Conservation (phyloP, 257 asterid genomes). For the Apocynum venetum region DNA sequence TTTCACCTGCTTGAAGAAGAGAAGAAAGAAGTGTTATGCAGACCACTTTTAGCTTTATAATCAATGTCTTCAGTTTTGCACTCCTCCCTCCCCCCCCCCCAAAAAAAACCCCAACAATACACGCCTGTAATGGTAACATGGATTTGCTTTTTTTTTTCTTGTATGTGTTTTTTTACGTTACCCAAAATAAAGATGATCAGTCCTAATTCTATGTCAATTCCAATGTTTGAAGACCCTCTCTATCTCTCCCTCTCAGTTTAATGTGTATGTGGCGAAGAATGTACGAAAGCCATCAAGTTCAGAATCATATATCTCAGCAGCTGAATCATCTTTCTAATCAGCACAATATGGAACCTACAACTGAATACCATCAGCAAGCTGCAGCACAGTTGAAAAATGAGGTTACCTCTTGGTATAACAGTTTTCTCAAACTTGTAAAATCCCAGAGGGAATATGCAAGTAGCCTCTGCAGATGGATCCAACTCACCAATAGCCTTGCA, state of each 20-base stretch:
- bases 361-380: constrained; percentile 62
- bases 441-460: constrained; percentile 62
- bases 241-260: constrained; percentile 37
- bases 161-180: not conserved
- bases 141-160: not conserved
- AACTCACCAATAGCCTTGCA: constrained; percentile 39
- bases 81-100: no score
- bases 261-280: constrained; percentile 69
- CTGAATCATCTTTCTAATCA: constrained; percentile 50
- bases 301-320: constrained; percentile 61
- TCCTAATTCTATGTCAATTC: not conserved
- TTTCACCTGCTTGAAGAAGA: not conserved
- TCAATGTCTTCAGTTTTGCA: not conserved
- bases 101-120: no score
- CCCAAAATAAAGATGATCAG: not conserved
- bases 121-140: not conserved
- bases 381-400: constrained; percentile 75
- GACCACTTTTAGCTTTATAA: not conserved
- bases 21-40: no score
- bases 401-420: constrained; percentile 63
- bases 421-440: constrained; percentile 57
- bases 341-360: constrained; percentile 48
- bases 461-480: constrained; percentile 54
- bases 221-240: not conserved
- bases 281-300: constrained; percentile 65